phyloP scores from a whole-genome alignment of 225 moss, liverwort and hornwort genomes.

The Antitrichia curtipendula region DNA sequence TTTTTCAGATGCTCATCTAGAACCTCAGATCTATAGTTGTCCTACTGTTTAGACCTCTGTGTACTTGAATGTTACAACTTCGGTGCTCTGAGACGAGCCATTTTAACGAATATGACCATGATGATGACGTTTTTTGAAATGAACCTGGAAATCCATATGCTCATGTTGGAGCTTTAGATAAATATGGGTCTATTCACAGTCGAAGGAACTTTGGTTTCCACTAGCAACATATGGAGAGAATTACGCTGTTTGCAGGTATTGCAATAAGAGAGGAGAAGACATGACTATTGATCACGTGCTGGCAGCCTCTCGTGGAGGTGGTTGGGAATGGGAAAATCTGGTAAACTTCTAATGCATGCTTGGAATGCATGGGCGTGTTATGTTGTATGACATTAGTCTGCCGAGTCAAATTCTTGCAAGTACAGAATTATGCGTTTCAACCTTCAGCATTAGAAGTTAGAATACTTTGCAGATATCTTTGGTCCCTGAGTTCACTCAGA shows the following conservation, averaged over 20 bases:
- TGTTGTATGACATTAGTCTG: not conserved
- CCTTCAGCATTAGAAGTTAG: not conserved
- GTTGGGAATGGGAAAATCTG: slow-evolving; percentile 98
- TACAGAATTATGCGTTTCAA: not conserved
- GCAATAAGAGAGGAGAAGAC: slow-evolving; percentile 53
- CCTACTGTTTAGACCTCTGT: not conserved
- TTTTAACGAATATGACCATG: not conserved
- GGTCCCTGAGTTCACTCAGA: not conserved
- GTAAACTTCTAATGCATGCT: slow-evolving; percentile 29
- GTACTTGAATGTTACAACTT: not conserved
- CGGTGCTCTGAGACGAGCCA: not conserved
- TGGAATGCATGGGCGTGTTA: not conserved
- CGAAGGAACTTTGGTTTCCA: not conserved
- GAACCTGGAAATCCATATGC: not conserved
- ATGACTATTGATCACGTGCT: slow-evolving; percentile 94
- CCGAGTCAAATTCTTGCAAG: not conserved
- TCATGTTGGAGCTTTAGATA: not conserved
- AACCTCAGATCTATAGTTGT: not conserved
- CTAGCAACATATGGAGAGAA: not conserved
- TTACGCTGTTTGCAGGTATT: slow-evolving; percentile 54
- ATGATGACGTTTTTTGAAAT: not conserved
- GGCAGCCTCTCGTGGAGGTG: slow-evolving; percentile 87
- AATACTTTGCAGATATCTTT: not conserved
- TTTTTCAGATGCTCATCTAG: not conserved
- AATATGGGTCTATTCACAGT: not conserved